phyloP scores from a whole-genome alignment of 202 grass and related monocot species.

The Eragrostis tef region DNA sequence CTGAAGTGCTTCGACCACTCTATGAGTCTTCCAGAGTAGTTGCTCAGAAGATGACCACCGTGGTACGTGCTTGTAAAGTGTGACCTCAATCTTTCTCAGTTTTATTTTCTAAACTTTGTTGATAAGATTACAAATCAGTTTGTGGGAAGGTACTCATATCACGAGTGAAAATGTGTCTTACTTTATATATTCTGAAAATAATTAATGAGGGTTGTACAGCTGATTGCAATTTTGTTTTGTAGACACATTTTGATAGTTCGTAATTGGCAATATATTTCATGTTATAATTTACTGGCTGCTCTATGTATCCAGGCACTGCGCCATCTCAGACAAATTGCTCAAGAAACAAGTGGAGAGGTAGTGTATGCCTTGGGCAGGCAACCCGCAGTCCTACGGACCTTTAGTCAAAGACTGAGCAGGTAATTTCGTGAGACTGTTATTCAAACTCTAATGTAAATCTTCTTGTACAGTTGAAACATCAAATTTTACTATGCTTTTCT shows the following conservation, averaged over 20 bases:
- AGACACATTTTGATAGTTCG: background rate
- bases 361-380: constrained; percentile 85
- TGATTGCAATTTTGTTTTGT: constrained; percentile 9
- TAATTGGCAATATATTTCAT: constrained; percentile 29
- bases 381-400: constrained; percentile 84
- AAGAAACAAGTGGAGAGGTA: constrained; percentile 88
- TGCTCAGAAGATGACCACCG: constrained; percentile 94
- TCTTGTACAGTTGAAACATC: constrained; percentile 14
- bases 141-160: constrained; percentile 27
- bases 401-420: constrained; percentile 95
- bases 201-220: background rate
- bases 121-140: constrained; percentile 31
- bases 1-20: constrained; percentile 88
- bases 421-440: constrained; percentile 36
- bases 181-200: constrained; percentile 42
- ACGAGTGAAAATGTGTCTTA: constrained; percentile 12
- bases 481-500: constrained; percentile 9
- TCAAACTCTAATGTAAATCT: constrained; percentile 4
- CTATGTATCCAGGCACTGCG: constrained; percentile 75
- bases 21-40: constrained; percentile 92
- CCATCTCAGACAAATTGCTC: constrained; percentile 95
- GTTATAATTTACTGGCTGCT: constrained; percentile 36
- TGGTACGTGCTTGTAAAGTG: constrained; percentile 50
- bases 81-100: background rate
- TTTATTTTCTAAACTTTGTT: background rate